Conservation (phyloP, 345 rosid genomes). For the Camelina hispida region DNA sequence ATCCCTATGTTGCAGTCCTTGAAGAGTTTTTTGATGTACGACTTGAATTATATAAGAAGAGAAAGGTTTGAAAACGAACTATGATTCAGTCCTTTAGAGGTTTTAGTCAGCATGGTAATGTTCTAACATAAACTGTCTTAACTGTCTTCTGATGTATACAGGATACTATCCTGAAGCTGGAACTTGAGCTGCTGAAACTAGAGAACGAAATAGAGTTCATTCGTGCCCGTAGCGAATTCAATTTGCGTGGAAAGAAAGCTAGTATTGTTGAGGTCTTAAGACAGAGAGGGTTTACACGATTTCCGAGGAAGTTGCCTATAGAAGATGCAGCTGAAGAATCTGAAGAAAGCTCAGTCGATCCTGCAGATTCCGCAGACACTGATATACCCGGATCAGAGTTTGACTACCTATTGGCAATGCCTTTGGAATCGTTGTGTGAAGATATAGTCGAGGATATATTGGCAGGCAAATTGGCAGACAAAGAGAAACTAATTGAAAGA, state of each 20-base stretch:
- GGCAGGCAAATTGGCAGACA: constrained; percentile 59
- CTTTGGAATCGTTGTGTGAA: constrained; percentile 72
- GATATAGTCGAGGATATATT: constrained; percentile 78
- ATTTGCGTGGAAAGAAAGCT: constrained; percentile 62
- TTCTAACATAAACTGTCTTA: constrained; percentile 1
- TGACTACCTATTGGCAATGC: constrained; percentile 80
- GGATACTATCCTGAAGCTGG: constrained; percentile 67
- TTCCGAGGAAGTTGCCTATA: constrained; percentile 64
- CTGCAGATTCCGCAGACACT: constrained; percentile 19
- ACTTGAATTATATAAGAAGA: constrained; percentile 66
- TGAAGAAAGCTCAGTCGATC: constrained; percentile 52
- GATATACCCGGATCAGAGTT: constrained; percentile 66
- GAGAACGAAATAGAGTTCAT: constrained; percentile 90
- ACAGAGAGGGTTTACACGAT: constrained; percentile 80
- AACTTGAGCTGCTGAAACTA: constrained; percentile 68
- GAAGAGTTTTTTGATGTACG: constrained; percentile 82
- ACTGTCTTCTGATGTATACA: constrained; percentile 44
- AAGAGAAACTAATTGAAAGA: constrained; percentile 59
- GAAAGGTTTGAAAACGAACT: constrained; percentile 57
- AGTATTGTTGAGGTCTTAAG: constrained; percentile 75
- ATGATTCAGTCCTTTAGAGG: neutral
- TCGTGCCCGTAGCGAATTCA: constrained; percentile 13
- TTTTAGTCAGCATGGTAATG: neutral
- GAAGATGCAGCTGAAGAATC: constrained; percentile 69
- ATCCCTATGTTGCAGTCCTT: constrained; percentile 57